Conservation (phyloP, 345 rosid genomes). For the Pugionium cornutum region DNA sequence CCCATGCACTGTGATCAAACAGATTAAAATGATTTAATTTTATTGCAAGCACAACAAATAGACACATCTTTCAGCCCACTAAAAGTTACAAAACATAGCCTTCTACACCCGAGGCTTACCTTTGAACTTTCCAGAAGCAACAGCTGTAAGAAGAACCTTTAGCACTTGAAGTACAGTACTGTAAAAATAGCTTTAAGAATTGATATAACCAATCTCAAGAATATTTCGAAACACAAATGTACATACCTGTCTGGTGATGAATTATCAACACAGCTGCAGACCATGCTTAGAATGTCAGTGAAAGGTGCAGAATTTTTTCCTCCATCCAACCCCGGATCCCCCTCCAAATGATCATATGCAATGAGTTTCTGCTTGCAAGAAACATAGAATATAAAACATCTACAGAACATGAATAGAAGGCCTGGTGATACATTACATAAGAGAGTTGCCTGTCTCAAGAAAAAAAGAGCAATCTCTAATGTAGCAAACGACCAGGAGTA, state of each 20-base stretch:
- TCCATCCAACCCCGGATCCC: constrained; percentile 93
- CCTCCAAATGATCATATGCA: constrained; percentile 95
- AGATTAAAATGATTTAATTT: constrained; percentile 10
- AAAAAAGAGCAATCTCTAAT: background rate
- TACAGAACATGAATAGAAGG: constrained; percentile 21
- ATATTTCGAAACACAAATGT: constrained; percentile 19
- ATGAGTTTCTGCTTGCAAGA: constrained; percentile 71
- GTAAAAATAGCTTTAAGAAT: constrained; percentile 47
- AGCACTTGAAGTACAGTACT: constrained; percentile 92
- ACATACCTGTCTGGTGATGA: constrained; percentile 92
- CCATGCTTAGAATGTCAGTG: constrained; percentile 87
- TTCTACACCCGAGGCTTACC: constrained; percentile 50
- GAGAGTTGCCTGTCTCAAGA: background rate
- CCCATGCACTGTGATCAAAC: constrained; percentile 75
- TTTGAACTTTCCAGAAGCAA: constrained; percentile 89
- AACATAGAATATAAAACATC: constrained; percentile 30
- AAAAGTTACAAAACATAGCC: background rate
- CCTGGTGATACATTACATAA: constrained; percentile 7
- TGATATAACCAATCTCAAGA: constrained; percentile 29
- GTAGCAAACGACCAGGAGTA: constrained; percentile 1
- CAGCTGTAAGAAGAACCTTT: constrained; percentile 96
- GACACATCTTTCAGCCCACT: constrained; percentile 5
- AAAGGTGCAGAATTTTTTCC: constrained; percentile 81
- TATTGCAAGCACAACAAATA: constrained; percentile 18
- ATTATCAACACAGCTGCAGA: constrained; percentile 85